phyloP scores from a whole-genome alignment of 306 rosid species.

The Mimosa pudica region DNA sequence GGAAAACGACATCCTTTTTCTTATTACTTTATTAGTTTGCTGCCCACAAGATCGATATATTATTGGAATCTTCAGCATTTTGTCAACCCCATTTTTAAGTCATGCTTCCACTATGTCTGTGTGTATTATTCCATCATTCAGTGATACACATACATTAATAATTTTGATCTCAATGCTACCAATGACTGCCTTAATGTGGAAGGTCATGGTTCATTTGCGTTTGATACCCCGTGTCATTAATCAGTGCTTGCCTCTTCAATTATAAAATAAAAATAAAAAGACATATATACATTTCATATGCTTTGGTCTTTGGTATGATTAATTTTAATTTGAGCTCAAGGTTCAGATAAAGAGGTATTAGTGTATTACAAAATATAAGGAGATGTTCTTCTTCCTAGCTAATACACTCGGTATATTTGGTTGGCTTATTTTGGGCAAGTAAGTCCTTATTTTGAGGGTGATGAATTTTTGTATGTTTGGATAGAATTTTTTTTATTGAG shows the following conservation, averaged over 20 bases:
- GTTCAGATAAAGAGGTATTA: not conserved
- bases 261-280: too few species aligned
- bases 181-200: too few species aligned
- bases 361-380: not conserved
- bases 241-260: too few species aligned
- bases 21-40: not conserved
- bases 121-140: not conserved
- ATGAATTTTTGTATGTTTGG: too few species aligned
- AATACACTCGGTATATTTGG: too few species aligned
- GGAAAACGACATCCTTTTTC: not conserved
- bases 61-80: not conserved
- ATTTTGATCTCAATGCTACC: not conserved
- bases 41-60: not conserved
- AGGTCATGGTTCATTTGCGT: too few species aligned
- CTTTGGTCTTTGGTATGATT: not conserved
- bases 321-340: not conserved
- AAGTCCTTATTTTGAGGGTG: too few species aligned
- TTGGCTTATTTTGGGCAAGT: too few species aligned
- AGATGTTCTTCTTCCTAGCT: not conserved
- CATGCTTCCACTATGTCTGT: not conserved
- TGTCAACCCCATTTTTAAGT: slow-evolving; percentile 2
- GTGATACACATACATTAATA: not conserved
- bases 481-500: too few species aligned
- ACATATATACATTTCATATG: not conserved
- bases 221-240: too few species aligned